Percentiles rank a stretch among this genome's conserved stretches.
Conservation (phyloP, 441 rosid genomes). For the Biscutella laevigata region DNA sequence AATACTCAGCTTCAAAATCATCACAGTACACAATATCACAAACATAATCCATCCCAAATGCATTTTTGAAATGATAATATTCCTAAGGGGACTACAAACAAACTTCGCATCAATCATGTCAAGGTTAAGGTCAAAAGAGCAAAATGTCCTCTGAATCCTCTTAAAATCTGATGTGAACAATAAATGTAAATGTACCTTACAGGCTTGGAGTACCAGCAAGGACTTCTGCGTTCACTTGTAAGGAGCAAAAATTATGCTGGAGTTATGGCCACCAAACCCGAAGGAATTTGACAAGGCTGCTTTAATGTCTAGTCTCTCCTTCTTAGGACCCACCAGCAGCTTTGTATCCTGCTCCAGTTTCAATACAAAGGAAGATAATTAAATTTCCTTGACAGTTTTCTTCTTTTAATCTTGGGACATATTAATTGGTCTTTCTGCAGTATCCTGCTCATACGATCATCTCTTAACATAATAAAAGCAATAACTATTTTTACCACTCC, state of each 20-base stretch:
- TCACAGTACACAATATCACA: not conserved
- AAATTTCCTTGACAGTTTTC: not conserved
- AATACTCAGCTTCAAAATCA: constrained; percentile 18
- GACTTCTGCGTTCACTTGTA: constrained; percentile 43
- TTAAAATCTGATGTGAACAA: not conserved
- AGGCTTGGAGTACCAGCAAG: constrained; percentile 16
- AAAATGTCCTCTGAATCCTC: not conserved
- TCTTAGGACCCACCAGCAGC: constrained; percentile 79
- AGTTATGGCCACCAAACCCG: constrained; percentile 98
- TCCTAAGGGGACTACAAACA: not conserved
- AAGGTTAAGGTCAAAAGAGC: not conserved
- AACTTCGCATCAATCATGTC: not conserved
- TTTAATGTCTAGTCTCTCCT: constrained; percentile 73
- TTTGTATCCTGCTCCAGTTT: constrained; percentile 47
- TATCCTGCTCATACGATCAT: not conserved
- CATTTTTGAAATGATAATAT: not conserved
- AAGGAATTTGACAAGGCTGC: constrained; percentile 91
- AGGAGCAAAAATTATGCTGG: constrained; percentile 83
- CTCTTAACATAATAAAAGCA: not conserved
- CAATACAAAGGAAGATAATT: not conserved
- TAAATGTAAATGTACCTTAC: constrained; percentile 35
- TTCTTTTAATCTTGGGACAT: not conserved
- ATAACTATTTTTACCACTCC: constrained; percentile 55
- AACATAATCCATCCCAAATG: not conserved
- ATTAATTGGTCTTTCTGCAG: constrained; percentile 1